Evolutionary conservation across 2,329 filamentous ascomycete species (phyloP), one percentile per base, ranked within the genome.

Genomic region (Ceratocystis huliohia): DNA sequence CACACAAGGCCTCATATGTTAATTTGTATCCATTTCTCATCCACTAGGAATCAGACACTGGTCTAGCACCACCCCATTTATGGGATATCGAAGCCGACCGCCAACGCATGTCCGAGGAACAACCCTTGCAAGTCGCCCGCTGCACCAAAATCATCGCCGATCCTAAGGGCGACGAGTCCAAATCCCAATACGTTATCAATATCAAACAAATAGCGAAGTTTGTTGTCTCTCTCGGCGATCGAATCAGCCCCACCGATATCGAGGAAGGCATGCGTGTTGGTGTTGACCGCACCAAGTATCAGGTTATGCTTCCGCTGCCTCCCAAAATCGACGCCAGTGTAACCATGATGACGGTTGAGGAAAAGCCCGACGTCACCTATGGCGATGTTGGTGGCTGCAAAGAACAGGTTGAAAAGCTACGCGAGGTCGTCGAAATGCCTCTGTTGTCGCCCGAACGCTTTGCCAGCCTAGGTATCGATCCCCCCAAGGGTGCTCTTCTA

Each of bases 121-220:
- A 99, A 74, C 94, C 94, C 56, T 84, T 97, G 72, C 94, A 99
- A 79, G 94, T 99, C 70, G 94, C 94, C 70, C 84, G 94, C 74
- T 99, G 94, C 82, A 99, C 94, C 68, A 99, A 99, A 83, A 99
- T 99, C 76, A 99, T 99, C 72, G 87, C 91, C 69, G 93, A 97
- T 74, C 92, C 96, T 75, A 93, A 94, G 78, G 76, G 76, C n/a
- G 92, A 97, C 75, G 79, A 90, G 69, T 89, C 96, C 70, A 99
- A 99, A 84, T 96, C 89, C 85, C 99, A 97, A 86, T 99, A 99
- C 80, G 92, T 99, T 73, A 99, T 99, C 83, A 99, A 99, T 78
- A 93, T 99, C 72, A 99, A 99, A 82, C 94, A 99, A 78, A 99
- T 99, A 73, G 94, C 94, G 74, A 99, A 99, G 79, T 99, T 99